Evolutionary conservation across 1,284 basidiomycete species (phyloP).

Genomic region (Pascua sp.): DNA sequence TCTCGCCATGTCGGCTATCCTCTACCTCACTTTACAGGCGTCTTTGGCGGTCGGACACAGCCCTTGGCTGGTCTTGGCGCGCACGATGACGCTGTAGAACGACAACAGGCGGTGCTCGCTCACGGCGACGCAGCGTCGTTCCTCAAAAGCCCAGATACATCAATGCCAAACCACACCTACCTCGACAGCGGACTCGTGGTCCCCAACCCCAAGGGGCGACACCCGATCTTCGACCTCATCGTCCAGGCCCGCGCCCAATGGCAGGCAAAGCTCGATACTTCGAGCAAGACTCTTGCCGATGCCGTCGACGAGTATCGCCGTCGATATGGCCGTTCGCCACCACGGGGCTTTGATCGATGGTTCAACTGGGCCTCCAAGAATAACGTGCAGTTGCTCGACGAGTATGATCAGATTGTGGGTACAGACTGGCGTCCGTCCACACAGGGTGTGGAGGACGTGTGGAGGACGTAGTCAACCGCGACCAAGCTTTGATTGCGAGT

Average conservation of each 20-base stretch:
- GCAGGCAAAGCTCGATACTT: conserved; percentile 43
- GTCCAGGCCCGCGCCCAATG: conserved; percentile 40
- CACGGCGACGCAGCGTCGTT: too few species aligned
- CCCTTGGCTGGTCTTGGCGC: too few species aligned
- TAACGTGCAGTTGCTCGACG: conserved; percentile 43
- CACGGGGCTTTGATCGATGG: conserved; percentile 46
- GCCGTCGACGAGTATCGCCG: conserved; percentile 50
- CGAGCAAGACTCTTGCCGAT: conserved; percentile 47
- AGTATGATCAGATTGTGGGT: conserved; percentile 49
- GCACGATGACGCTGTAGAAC: too few species aligned
- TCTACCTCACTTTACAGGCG: too few species aligned
- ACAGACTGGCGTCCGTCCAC: too few species aligned
- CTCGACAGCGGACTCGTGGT: conserved; percentile 35
- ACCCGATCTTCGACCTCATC: conserved; percentile 51
- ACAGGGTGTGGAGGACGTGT: too few species aligned
- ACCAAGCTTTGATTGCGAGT: too few species aligned
- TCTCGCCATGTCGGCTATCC: too few species aligned
- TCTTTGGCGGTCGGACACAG: too few species aligned
- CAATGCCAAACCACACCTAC: conserved; percentile 24
- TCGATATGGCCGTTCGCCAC: conserved; percentile 46
- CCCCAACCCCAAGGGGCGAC: conserved; percentile 37
- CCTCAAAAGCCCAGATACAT: too few species aligned
- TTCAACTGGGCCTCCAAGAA: conserved; percentile 37
- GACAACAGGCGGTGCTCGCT: too few species aligned
- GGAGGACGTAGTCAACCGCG: too few species aligned